These are phyloP conservation scores for Leccinum uliginosum DNA, from an alignment of 768 basidiomycete species.

Conservation along the genomic window DNA sequence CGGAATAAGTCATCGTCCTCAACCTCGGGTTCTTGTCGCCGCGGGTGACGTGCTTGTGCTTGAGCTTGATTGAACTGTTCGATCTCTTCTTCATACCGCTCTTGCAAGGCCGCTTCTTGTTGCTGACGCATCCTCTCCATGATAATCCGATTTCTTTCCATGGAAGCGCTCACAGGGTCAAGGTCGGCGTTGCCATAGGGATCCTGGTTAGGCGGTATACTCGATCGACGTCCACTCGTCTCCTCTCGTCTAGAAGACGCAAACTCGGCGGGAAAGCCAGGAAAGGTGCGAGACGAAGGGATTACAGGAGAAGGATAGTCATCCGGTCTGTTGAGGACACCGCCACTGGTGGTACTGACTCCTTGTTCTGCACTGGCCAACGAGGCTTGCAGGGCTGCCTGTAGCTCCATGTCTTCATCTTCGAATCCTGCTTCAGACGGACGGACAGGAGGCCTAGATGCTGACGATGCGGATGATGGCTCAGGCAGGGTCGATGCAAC, in stretches of 20 bases:
- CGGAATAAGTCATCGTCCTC: slow-evolving; percentile 56
- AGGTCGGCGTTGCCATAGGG: slow-evolving; percentile 27
- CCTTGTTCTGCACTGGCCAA: slow-evolving; percentile 34
- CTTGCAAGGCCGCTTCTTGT: slow-evolving; percentile 64
- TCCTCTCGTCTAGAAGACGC: slow-evolving; percentile 14
- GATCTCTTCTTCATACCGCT: slow-evolving; percentile 46
- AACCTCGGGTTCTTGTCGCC: slow-evolving; percentile 1
- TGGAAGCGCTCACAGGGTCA: slow-evolving; percentile 64
- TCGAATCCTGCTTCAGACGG: slow-evolving; percentile 44
- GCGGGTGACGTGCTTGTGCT: slow-evolving; percentile 5
- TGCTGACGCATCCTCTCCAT: slow-evolving; percentile 61
- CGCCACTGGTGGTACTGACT: slow-evolving; percentile 1
- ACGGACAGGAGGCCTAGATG: slow-evolving; percentile 5
- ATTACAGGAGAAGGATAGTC: slow-evolving; percentile 20
- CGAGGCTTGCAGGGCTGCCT: slow-evolving; percentile 84
- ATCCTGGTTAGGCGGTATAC: slow-evolving; percentile 30
- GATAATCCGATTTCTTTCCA: slow-evolving; percentile 57
- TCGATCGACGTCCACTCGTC: slow-evolving; percentile 7
- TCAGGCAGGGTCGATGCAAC: slow-evolving; percentile 62
- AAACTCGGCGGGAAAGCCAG: slow-evolving; percentile 18
- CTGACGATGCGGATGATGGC: slow-evolving; percentile 29
- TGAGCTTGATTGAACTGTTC: slow-evolving; percentile 19
- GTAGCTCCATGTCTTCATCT: slow-evolving; percentile 84
- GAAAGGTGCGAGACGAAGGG: slow-evolving; percentile 26
- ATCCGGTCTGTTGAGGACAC: slow-evolving; percentile 9